Evolutionary conservation across 495 filamentous ascomycete genomes (phyloP).

Genomic region (Clohesyomyces aquaticus): DNA sequence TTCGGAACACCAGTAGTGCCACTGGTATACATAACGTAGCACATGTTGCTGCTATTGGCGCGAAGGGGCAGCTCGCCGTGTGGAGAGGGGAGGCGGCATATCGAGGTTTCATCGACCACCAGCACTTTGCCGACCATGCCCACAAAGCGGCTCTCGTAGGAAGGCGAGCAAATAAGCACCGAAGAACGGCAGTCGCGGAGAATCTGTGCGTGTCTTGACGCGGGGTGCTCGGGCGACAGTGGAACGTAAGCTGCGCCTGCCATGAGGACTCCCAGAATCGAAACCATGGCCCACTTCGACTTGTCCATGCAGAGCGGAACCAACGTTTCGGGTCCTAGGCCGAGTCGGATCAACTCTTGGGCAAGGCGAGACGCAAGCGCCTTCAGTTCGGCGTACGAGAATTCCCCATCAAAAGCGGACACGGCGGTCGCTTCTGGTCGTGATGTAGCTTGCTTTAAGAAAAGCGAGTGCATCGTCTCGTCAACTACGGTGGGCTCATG

Average conservation of each 20-base stretch:
- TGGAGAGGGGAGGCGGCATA: slow-evolving; percentile 47
- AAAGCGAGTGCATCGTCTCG: slow-evolving; percentile 57
- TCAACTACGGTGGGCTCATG: slow-evolving; percentile 44
- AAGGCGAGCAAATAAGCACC: slow-evolving; percentile 52
- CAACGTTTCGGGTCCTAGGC: slow-evolving; percentile 49
- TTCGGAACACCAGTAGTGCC: slow-evolving; percentile 48
- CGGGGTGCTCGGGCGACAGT: slow-evolving; percentile 61
- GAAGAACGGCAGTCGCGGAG: slow-evolving; percentile 50
- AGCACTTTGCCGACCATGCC: slow-evolving; percentile 51
- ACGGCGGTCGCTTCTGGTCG: slow-evolving; percentile 25
- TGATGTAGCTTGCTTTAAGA: slow-evolving; percentile 48
- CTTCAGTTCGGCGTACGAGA: slow-evolving; percentile 48
- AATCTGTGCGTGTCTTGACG: slow-evolving; percentile 52
- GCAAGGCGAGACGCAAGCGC: slow-evolving; percentile 46
- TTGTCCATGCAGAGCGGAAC: slow-evolving; percentile 63
- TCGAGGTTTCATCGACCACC: slow-evolving; percentile 47
- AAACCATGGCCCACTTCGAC: slow-evolving; percentile 56
- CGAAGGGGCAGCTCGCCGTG: slow-evolving; percentile 18
- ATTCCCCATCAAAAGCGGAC: slow-evolving; percentile 44
- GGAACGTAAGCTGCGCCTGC: slow-evolving; percentile 61
- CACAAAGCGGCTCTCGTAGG: slow-evolving; percentile 48
- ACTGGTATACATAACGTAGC: slow-evolving; percentile 63
- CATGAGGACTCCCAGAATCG: slow-evolving; percentile 59
- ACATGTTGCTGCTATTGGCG: slow-evolving; percentile 44
- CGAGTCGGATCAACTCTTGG: slow-evolving; percentile 38